Evolutionary conservation across 2,329 filamentous ascomycete species (phyloP), one percentile per base, ranked within the genome.

Genomic region (Dactylellina parvicollis): DNA sequence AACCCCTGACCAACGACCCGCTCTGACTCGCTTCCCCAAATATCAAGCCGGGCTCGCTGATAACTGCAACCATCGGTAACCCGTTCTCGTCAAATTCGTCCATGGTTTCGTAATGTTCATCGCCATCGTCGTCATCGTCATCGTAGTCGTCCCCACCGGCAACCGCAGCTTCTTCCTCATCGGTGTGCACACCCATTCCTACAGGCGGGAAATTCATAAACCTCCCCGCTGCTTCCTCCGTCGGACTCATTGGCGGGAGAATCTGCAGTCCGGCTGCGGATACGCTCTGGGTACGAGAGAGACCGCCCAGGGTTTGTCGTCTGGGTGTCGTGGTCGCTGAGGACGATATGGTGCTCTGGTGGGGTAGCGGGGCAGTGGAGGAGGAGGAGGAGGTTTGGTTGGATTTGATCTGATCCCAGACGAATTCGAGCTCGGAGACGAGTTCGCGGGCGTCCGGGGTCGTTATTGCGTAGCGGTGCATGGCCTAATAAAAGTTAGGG

Each of bases 391-490:
- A 87, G 9, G 87, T 81, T 7, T 84, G 87, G 78, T 94, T 97
- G 77, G 90, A 90, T 81, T 95, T 96, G 77, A 99, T 94, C 80
- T 98, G 95, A 77, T 97, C 92, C 95, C 95, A 99, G 38, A 99
- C 94, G 78, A 98, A 99, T 82, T 99, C 95, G n/a, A 99, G 87
- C 81, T 99, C 95, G 8, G 89, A 86, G 36, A 98, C 93, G 38
- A 99, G 85, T 81, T 96, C 93, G 71, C 89, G 86, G 5, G 92
- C 92, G 80, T 96, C 92, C 52, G 70, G 89, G 16, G 92, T 97
- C 40, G 90, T 86, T 44, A 86, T 95, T 54, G 95, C 95, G 83
- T 96, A 98, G 79, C 88, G 87, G 83, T 97, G 93, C 93, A 99
- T 98, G 0, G 93, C 98, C 78, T 78, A 57, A 5, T n/a, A 18